Conservation (phyloP, 1,284 basidiomycete genomes). For the Ustilago curta region DNA sequence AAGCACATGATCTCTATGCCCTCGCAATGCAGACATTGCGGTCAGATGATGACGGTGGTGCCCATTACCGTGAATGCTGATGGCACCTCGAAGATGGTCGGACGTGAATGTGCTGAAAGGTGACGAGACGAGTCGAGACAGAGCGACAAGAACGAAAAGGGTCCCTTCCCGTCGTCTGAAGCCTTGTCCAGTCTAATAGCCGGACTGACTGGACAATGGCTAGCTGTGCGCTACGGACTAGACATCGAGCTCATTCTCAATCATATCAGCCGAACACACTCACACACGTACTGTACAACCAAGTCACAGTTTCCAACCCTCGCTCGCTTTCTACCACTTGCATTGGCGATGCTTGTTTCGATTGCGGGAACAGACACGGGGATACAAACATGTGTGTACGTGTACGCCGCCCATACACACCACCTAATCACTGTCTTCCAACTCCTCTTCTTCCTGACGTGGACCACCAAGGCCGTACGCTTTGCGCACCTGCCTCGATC, state of each 20-base stretch:
- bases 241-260: no score
- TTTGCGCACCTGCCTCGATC: conserved; percentile 26
- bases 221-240: no score
- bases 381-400: not conserved
- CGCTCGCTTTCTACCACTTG: no score
- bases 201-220: conserved; percentile 5
- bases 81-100: conserved; percentile 2
- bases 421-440: conserved; percentile 45
- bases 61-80: not conserved
- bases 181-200: conserved; percentile 30
- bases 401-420: not conserved
- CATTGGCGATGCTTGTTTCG: not conserved
- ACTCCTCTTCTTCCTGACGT: conserved; percentile 46
- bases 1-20: conserved; percentile 2
- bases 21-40: conserved; percentile 13
- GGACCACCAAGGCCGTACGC: conserved; percentile 48
- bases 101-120: conserved; percentile 9
- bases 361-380: not conserved
- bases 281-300: no score
- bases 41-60: not conserved
- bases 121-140: not conserved
- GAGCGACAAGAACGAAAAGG: conserved; percentile 4
- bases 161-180: conserved; percentile 7
- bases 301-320: no score
- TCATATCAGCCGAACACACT: no score